Evolutionary conservation across 345 rosid species (phyloP), one percentile per base, ranked within the genome.

Genomic region (Euphorbia lathyris): DNA sequence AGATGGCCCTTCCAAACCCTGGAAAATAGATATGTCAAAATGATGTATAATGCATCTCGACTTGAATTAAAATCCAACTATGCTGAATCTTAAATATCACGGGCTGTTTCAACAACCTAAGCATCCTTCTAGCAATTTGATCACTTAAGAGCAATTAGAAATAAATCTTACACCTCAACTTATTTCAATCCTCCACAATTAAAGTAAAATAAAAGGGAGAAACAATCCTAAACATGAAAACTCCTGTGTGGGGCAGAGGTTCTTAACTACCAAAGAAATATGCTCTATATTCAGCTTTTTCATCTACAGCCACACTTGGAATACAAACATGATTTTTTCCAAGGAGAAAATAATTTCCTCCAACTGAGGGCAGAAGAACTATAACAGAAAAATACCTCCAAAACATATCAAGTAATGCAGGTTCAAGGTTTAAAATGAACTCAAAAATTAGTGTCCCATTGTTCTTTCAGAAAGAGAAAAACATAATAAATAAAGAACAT

Each of bases 1-100:
- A 25, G 81, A 82, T 69, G 80, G 81, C 63, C 88, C 94, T 64
- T 84, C 96, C 72, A 79, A 78, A 58, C 81, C 86, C 95, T 89
- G 68, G 7, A 63, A 69, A 60, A 77, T 26, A 69, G 42, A 71
- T 29, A 70, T 9, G 51, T 34, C 51, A 69, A 75, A 47, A n/a
- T 10, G 36, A 10, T 38, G 55, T 3, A 14, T 45, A 5, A 22
- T 29, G 17, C 1, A 14, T 47, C 25, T 51, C 23, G n/a, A 51
- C 22, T 51, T 20, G 9, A 51, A n/a, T 51, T 51, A 34, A 40
- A 63, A 13, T 34, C 30, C 7, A 20, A 65, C 48, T 53, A 19
- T 9, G 14, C 26, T 34, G 30, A 10, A 7, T 27, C n/a, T 63
- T 20, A 19, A 69, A 66, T 58, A 34, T 64, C 51, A 71, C 26